These are phyloP conservation scores for Cocos nucifera DNA, from an alignment of 176 grass and related monocot species.

Conservation along the genomic window DNA sequence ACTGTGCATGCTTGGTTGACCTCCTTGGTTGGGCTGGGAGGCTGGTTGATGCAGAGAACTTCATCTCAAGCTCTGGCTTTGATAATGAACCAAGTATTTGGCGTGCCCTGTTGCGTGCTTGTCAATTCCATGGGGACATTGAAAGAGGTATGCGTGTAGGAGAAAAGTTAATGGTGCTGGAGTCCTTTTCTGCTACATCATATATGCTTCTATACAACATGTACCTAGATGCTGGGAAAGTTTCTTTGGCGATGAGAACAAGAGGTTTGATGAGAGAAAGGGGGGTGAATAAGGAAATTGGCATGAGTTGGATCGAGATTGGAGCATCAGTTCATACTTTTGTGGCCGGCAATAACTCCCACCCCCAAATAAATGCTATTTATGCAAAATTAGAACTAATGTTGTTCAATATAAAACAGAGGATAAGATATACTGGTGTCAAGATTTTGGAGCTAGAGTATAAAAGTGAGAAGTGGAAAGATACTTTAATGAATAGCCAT, in stretches of 20 bases:
- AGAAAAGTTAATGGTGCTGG: constrained; percentile 48
- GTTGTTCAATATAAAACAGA: constrained; percentile 46
- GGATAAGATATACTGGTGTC: constrained; percentile 12
- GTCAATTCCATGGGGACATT: constrained; percentile 48
- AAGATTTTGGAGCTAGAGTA: constrained; percentile 50
- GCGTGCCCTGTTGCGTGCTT: constrained; percentile 48
- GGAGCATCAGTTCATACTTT: constrained; percentile 39
- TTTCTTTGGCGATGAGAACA: constrained; percentile 75
- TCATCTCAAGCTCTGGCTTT: constrained; percentile 44
- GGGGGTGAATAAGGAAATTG: constrained; percentile 36
- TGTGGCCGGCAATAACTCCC: constrained; percentile 24
- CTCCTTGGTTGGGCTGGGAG: constrained; percentile 49
- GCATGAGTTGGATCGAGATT: constrained; percentile 55
- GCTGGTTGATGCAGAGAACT: constrained; percentile 45
- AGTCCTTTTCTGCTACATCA: constrained; percentile 44
- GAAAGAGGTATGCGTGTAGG: constrained; percentile 33
- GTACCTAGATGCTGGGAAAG: constrained; percentile 58
- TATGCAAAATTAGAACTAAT: constrained; percentile 28
- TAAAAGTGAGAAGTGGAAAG: constrained; percentile 33
- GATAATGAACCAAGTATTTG: constrained; percentile 41
- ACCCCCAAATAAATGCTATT: constrained; percentile 19
- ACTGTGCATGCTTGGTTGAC: constrained; percentile 54
- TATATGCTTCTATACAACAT: constrained; percentile 68
- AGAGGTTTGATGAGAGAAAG: constrained; percentile 83
- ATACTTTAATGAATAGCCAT: constrained; percentile 39